Conservation (phyloP, 345 rosid genomes). For the Orychophragmus violaceus region DNA sequence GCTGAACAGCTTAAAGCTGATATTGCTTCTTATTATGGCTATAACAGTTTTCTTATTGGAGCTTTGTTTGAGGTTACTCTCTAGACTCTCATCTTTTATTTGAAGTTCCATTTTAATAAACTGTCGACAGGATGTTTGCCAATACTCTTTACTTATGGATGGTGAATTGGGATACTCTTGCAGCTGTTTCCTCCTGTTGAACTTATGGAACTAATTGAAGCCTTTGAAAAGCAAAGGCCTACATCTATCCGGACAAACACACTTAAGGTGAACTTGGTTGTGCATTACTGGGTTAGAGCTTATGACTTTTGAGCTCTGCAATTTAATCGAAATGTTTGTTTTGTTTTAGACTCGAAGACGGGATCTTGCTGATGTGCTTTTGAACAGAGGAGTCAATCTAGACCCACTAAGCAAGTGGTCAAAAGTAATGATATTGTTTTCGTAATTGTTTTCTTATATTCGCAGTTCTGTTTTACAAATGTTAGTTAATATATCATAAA, state of each 20-base stretch:
- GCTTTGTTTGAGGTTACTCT: conserved; percentile 66
- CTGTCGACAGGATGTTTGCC: background rate
- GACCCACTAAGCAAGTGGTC: conserved; percentile 98
- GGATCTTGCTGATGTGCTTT: conserved; percentile 90
- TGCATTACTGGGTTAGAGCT: background rate
- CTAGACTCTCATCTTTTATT: background rate
- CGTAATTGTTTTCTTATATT: background rate
- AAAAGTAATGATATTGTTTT: conserved; percentile 44
- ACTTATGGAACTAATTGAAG: conserved; percentile 86
- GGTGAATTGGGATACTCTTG: conserved; percentile 15
- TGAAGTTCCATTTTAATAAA: background rate
- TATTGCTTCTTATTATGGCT: conserved; percentile 78
- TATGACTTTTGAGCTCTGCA: conserved; percentile 5
- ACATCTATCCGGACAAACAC: conserved; percentile 81
- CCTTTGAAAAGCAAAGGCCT: conserved; percentile 93
- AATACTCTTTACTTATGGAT: background rate
- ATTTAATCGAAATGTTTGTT: conserved; percentile 7
- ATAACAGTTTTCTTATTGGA: conserved; percentile 77
- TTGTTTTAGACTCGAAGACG: conserved; percentile 69
- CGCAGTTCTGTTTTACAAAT: background rate
- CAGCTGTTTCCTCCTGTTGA: conserved; percentile 97
- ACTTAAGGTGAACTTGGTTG: conserved; percentile 50
- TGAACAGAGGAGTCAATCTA: conserved; percentile 90
- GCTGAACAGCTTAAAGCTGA: conserved; percentile 67
- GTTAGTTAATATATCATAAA: background rate